Evolutionary conservation across 1,284 basidiomycete species (phyloP), one percentile per base, ranked within the genome.

Genomic region (Thecaphora frezii): DNA sequence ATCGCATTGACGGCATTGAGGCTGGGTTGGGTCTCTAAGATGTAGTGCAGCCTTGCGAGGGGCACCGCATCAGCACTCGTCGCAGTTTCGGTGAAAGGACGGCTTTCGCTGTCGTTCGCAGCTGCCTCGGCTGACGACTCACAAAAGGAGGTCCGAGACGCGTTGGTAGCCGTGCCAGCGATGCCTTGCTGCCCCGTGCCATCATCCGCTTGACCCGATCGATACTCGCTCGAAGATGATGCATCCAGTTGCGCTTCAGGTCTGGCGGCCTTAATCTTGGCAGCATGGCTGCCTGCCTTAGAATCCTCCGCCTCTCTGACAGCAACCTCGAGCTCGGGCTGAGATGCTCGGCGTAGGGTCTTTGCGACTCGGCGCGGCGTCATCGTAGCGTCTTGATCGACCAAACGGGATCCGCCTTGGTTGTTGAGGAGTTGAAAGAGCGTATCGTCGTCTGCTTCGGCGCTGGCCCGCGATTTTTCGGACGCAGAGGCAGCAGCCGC

Each of bases 371-470:
- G 23, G 3, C 23, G 26, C 18, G 24, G 12, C 23, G 24, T 7
- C 42, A 10, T n/a, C 13, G 22, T 16, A 18, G 43, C 51, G 21
- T 53, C 51, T 30, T 53, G 51, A 18, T 37, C 44, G 2, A 16
- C 33, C 46, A 54, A 25, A 19, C 49, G 46, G 10, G 33, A 7
- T 37, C 39, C 28, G 13, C 48, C 25, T 21, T 37, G 22, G 38
- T 21, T 22, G 38, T 26, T n/a, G 10, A 56, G 33, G 24, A 38
- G 23, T 13, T 50, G 42, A 19, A 56, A 46, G 18, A 56, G 37
- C 7, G 33, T 18, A 8, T 37, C 45, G n/a, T 46, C 44, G n/a
- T 52, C 48, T 19, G 21, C 26, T 9, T 36, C 41, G 24, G 16
- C 48, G 39, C n/a, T 36, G 16, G 37, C 18, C 45, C 18, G 18